Evolutionary conservation across 805 yeast species (phyloP), one percentile per base, ranked within the genome.

Genomic region (Lipomyces starkeyi): DNA sequence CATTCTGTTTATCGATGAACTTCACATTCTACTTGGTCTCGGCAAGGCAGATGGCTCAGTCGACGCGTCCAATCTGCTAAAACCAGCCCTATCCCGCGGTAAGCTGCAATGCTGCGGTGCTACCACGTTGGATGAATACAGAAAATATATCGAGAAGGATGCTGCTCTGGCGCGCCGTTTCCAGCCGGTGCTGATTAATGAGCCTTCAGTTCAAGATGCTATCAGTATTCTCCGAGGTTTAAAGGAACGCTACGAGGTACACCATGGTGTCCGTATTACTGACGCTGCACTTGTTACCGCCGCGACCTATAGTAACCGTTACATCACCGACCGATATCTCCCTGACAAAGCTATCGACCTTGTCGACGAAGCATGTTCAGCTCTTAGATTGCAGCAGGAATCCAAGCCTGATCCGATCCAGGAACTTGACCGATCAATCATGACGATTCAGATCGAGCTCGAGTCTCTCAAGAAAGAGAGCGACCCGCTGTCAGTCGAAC

Each of bases 291-390:
- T 94, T 65, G 98, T 94, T 1, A 90, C 97, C 0, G 97, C 98
- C 13, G 97, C 97, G 0, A 88, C 91, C 6, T 86, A 93, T 76
- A 88, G 96, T 59, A 91, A 92, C 76, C 84, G 99, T 71, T 94
- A 94, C 77, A 91, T 94, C 65, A 90, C 96, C 2, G 98, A 94
- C 77, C 81, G 98, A 64, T 93, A 88, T 75, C 81, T 94, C 52
- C 99, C 99, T 0, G 99, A 94, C 76, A 94, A 94, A 81, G 98
- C 98, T 25, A 94, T 94, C 72, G 99, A 94, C 79, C 84, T 94
- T 72, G 95, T 94, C 1, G 99, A 94, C 80, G 99, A 94, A 77
- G 98, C 98, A 0, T 93, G 98, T 80, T 95, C 98, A 2, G 97
- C 97, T 0, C 83, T 94, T 67, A 83, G 99, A 72, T 82, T 94